Conservation (phyloP, 2,329 filamentous ascomycete species). For the Botrytis pseudocinerea region DNA sequence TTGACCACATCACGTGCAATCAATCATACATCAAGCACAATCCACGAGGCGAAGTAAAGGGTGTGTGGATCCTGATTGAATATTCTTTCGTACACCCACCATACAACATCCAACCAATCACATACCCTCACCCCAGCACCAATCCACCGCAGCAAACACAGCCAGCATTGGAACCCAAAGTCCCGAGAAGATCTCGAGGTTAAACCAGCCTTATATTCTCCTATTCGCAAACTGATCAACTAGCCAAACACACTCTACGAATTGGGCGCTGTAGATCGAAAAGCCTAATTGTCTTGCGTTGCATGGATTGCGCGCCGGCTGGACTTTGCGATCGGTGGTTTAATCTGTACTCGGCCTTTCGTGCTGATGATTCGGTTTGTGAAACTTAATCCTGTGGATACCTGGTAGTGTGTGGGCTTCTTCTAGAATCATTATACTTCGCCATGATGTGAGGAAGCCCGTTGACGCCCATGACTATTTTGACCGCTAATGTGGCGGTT, state of each 20-base stretch:
- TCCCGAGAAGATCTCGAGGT: not conserved
- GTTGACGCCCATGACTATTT: not conserved
- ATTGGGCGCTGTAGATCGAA: not conserved
- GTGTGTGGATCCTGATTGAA: not conserved
- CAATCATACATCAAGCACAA: not conserved
- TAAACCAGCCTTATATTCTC: constrained; percentile 1
- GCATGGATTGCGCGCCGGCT: not conserved
- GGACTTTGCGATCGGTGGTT: not conserved
- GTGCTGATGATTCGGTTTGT: no score
- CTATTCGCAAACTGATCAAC: not conserved
- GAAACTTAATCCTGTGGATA: not conserved
- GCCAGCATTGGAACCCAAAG: not conserved
- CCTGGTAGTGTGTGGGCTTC: not conserved
- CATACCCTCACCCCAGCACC: not conserved
- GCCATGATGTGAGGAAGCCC: not conserved
- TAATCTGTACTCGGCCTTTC: not conserved
- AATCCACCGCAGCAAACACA: not conserved
- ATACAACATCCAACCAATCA: not conserved
- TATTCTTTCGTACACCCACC: not conserved
- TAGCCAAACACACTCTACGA: not conserved
- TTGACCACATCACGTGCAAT: not conserved
- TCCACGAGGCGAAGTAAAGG: not conserved
- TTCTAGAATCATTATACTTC: not conserved
- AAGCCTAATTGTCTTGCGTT: not conserved
- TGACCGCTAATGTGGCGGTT: constrained; percentile 6